These are phyloP conservation scores for Trametes pubescens DNA, from an alignment of 1,284 basidiomycete genomes.

Conservation along the genomic window DNA sequence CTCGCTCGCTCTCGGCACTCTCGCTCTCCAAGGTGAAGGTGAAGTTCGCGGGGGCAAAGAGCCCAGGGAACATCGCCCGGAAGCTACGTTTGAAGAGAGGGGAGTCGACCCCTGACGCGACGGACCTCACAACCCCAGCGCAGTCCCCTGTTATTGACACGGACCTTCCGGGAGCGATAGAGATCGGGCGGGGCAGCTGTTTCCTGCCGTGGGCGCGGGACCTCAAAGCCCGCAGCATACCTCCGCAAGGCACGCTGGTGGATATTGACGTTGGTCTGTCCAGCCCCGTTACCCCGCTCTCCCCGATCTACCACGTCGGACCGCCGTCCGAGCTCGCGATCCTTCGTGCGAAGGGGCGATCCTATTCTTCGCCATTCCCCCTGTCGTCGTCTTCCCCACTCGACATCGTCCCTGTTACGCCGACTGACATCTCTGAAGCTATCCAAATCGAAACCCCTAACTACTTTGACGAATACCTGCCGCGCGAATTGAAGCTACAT, in stretches of 20 bases:
- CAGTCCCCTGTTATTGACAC: constrained; percentile 28
- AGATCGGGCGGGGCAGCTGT: constrained; percentile 46
- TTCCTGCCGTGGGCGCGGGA: constrained; percentile 54
- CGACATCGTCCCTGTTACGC: constrained; percentile 59
- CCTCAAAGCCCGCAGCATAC: constrained; percentile 41
- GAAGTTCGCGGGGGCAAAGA: constrained; percentile 53
- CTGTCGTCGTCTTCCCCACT: constrained; percentile 53
- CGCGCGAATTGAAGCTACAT: constrained; percentile 77
- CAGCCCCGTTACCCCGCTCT: constrained; percentile 33
- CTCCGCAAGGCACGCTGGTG: constrained; percentile 41
- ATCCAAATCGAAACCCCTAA: constrained; percentile 51
- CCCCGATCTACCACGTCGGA: constrained; percentile 34
- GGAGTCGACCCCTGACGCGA: constrained; percentile 17
- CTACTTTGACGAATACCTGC: constrained; percentile 75
- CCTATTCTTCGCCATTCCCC: constrained; percentile 69
- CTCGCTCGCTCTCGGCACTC: constrained; percentile 51
- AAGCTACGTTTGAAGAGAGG: constrained; percentile 59
- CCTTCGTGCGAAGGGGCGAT: constrained; percentile 61
- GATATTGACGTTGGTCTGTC: constrained; percentile 40
- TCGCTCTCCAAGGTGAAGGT: constrained; percentile 57
- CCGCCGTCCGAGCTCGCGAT: constrained; percentile 33
- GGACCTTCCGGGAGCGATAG: constrained; percentile 31
- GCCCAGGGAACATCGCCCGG: constrained; percentile 60
- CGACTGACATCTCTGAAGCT: constrained; percentile 58
- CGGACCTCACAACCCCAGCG: constrained; percentile 20